phyloP scores from a whole-genome alignment of 2,329 filamentous ascomycete species.

The Phaeosphaeriaceae sp. region DNA sequence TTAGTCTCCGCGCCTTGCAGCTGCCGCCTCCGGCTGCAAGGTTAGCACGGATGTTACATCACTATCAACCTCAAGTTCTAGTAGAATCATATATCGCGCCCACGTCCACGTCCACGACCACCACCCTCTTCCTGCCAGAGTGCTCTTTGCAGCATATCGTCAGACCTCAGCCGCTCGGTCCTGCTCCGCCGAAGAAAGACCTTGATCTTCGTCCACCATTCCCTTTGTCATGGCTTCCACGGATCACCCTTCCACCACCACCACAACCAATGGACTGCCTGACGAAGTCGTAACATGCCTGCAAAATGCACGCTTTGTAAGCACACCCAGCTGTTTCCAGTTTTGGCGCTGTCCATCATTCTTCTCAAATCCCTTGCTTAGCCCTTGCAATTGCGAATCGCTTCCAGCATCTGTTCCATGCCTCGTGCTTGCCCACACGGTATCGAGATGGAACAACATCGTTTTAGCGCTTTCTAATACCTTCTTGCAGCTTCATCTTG shows the following conservation, averaged over 20 bases:
- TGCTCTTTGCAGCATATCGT: neutral
- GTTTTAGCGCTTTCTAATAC: conserved; percentile 12
- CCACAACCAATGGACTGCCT: conserved; percentile 70
- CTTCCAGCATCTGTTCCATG: neutral
- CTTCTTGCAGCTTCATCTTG: conserved; percentile 79
- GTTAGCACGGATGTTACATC: conserved; percentile 10
- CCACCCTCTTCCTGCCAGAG: neutral
- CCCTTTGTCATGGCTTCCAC: conserved; percentile 13
- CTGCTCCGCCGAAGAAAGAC: neutral
- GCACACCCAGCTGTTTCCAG: conserved; percentile 16
- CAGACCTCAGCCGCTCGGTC: neutral
- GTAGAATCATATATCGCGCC: neutral
- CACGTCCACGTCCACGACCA: neutral
- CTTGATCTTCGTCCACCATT: neutral
- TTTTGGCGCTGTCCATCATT: neutral
- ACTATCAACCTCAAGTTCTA: conserved; percentile 3
- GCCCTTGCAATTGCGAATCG: neutral
- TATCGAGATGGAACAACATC: too few species aligned
- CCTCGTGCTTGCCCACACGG: neutral
- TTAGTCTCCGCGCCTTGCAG: neutral
- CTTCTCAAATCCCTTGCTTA: conserved; percentile 9
- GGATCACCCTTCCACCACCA: conserved; percentile 2
- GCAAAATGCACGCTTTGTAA: conserved; percentile 92
- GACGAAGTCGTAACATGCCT: conserved; percentile 88
- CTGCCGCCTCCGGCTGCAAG: neutral